These are phyloP conservation scores for Colletotrichum cereale DNA, from an alignment of 2,329 filamentous ascomycete genomes.

Conservation along the genomic window DNA sequence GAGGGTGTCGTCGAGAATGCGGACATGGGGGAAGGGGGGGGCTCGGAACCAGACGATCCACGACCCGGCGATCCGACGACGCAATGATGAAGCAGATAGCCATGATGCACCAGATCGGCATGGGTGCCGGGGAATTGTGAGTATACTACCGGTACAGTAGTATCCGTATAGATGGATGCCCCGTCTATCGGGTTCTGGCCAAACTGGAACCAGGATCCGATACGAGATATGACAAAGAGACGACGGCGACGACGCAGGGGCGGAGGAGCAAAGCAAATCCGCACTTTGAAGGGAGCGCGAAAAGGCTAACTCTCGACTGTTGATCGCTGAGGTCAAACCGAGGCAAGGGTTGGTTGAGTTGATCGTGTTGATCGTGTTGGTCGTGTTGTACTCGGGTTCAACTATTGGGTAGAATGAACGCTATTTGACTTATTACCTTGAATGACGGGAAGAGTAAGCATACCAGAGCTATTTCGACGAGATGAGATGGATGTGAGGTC, in stretches of 20 bases:
- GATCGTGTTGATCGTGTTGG: neutral
- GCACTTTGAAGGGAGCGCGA: neutral
- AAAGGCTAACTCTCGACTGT: neutral
- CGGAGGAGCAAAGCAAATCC: neutral
- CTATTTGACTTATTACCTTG: neutral
- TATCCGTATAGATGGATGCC: no score
- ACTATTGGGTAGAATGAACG: neutral
- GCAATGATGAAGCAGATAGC: constrained; percentile 3
- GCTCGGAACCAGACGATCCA: constrained; percentile 3
- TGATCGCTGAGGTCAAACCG: neutral
- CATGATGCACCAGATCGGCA: neutral
- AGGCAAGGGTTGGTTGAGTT: neutral
- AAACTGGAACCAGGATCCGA: neutral
- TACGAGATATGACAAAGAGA: constrained; percentile 19
- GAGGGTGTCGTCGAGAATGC: neutral
- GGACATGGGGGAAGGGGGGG: neutral
- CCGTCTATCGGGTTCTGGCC: neutral
- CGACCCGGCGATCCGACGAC: constrained; percentile 7
- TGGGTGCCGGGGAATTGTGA: neutral
- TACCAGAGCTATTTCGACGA: neutral
- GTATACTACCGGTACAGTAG: no score
- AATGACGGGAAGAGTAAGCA: neutral
- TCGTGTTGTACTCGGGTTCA: neutral
- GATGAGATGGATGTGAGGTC: constrained; percentile 23
- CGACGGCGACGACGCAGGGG: neutral